These are phyloP conservation scores for Lophiostoma macrostomum DNA, from an alignment of 495 filamentous ascomycete species.

Conservation along the genomic window DNA sequence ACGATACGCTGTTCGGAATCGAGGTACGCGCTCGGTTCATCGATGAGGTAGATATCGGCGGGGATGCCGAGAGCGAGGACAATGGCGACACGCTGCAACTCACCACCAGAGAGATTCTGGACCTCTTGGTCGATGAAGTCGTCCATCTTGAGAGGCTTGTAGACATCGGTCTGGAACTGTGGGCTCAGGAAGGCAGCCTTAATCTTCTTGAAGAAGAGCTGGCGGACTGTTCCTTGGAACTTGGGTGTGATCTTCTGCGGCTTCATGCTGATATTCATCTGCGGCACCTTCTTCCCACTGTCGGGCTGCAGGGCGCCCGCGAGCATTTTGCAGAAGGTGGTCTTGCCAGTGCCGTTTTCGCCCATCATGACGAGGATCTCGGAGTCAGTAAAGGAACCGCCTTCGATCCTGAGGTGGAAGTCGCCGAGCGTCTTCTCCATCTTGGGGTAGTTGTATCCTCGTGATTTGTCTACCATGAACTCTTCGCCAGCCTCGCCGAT, in stretches of 20 bases:
- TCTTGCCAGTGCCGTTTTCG: slow-evolving; percentile 94
- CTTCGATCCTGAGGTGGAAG: slow-evolving; percentile 80
- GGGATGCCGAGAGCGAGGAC: slow-evolving; percentile 90
- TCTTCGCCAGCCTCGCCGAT: slow-evolving; percentile 91
- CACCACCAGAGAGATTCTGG: slow-evolving; percentile 96
- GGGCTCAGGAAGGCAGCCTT: slow-evolving; percentile 92
- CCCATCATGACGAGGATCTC: slow-evolving; percentile 99
- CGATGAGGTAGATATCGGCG: slow-evolving; percentile 98
- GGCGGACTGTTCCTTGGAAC: slow-evolving; percentile 91
- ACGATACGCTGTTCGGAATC: slow-evolving; percentile 99
- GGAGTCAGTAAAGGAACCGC: slow-evolving; percentile 89
- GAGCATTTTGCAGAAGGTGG: slow-evolving; percentile 94
- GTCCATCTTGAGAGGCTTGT: slow-evolving; percentile 95
- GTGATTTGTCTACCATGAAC: slow-evolving; percentile 78
- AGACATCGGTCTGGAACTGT: slow-evolving; percentile 98
- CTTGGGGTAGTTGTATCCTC: slow-evolving; percentile 77
- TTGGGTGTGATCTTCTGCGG: slow-evolving; percentile 99
- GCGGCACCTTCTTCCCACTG: slow-evolving; percentile 66
- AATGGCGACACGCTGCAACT: slow-evolving; percentile 97
- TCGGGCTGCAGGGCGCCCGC: slow-evolving; percentile 93
- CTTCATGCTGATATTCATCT: slow-evolving; percentile 98
- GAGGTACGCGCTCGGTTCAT: slow-evolving; percentile 76
- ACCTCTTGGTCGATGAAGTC: slow-evolving; percentile 99
- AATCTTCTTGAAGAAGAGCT: slow-evolving; percentile 96
- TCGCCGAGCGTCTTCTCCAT: slow-evolving; percentile 93